A percentile compares a stretch with the other conserved stretches of the same genome.
These are phyloP conservation scores for Cairneyella variabilis DNA, from an alignment of 495 filamentous ascomycete genomes.

Conservation along the genomic window DNA sequence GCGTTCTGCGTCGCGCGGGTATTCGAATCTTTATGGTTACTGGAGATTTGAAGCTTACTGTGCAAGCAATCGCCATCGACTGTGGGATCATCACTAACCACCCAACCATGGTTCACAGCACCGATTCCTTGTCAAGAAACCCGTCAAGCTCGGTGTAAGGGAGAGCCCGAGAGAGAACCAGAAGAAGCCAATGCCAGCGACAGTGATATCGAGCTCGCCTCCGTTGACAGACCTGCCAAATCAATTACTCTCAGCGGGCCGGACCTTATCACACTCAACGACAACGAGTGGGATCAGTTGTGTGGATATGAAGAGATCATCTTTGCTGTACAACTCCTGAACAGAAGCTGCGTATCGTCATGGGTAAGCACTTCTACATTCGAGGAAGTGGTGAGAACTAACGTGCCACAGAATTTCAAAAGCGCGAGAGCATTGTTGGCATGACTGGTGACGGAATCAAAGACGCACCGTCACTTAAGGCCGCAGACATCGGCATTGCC, in stretches of 20 bases:
- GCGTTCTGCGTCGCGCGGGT: conserved; percentile 52
- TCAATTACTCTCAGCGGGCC: conserved; percentile 45
- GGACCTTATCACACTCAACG: conserved; percentile 50
- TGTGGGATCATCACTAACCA: conserved; percentile 58
- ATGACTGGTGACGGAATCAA: conserved; percentile 59
- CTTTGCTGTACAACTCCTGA: conserved; percentile 69
- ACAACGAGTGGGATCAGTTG: conserved; percentile 51
- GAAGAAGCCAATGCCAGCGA: neutral
- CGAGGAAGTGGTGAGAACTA: neutral
- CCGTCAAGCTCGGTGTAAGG: too few relatives aligned
- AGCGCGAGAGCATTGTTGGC: conserved; percentile 33
- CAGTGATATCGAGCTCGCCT: conserved; percentile 1
- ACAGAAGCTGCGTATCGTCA: conserved; percentile 70
- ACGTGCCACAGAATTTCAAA: conserved; percentile 46
- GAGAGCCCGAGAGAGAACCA: too few relatives aligned
- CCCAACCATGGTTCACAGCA: conserved; percentile 30
- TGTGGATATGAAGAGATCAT: conserved; percentile 58
- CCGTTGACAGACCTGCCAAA: neutral
- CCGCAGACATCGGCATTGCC: conserved; percentile 49
- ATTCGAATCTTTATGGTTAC: conserved; percentile 69
- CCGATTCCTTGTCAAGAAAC: conserved; percentile 33
- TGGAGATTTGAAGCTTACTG: conserved; percentile 69
- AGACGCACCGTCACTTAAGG: conserved; percentile 52
- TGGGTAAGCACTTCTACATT: neutral
- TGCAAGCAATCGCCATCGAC: conserved; percentile 59